Conservation (phyloP, 1,284 basidiomycete genomes). For the Apiotrichum sp. region DNA sequence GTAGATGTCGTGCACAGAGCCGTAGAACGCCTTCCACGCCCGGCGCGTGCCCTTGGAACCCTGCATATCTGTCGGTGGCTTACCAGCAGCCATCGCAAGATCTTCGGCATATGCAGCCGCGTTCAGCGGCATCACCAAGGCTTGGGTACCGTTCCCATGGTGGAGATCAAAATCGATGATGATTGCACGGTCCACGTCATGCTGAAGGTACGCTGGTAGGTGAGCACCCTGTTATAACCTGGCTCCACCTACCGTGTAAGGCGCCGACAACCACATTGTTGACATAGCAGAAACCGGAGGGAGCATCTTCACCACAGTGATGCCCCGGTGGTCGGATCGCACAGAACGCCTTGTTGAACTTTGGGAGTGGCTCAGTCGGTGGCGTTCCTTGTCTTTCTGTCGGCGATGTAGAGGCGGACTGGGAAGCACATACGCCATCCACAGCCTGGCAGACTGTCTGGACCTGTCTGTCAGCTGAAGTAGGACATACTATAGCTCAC, state of each 20-base stretch:
- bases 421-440: conserved; percentile 54
- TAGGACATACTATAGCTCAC: conserved; percentile 16
- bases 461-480: conserved; percentile 49
- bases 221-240: neutral
- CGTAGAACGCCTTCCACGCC: conserved; percentile 73
- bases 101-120: conserved; percentile 69
- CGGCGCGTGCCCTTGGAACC: conserved; percentile 46
- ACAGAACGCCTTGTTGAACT: conserved; percentile 63
- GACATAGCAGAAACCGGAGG: conserved; percentile 87
- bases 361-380: conserved; percentile 4
- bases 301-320: conserved; percentile 80
- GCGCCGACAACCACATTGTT: conserved; percentile 89
- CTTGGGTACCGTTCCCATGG: conserved; percentile 91
- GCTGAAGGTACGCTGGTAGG: conserved; percentile 64
- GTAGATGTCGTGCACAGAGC: conserved; percentile 78
- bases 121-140: conserved; percentile 86
- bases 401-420: conserved; percentile 17
- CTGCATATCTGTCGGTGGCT: conserved; percentile 31
- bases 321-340: conserved; percentile 82
- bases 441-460: conserved; percentile 76
- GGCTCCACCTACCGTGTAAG: conserved; percentile 62
- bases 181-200: conserved; percentile 71
- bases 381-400: conserved; percentile 8
- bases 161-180: conserved; percentile 93
- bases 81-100: conserved; percentile 52